A percentile compares a stretch with the other conserved stretches of the same genome.
Evolutionary conservation across 2,329 filamentous ascomycete genomes (phyloP).

Genomic region (Didymella glomerata): DNA sequence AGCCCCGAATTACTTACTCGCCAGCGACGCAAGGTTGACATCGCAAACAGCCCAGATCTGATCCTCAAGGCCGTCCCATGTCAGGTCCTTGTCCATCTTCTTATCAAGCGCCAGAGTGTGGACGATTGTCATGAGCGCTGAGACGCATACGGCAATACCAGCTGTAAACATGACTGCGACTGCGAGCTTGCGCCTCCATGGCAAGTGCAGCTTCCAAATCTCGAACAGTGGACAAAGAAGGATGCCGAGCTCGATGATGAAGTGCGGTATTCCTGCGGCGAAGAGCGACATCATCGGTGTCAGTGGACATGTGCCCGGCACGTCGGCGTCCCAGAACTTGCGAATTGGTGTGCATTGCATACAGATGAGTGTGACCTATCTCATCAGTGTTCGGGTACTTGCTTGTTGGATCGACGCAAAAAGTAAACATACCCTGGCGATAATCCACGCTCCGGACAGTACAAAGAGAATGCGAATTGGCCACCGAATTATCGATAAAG

Average conservation of each 20-base stretch:
- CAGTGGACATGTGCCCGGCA: constrained; percentile 28
- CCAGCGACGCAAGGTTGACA: constrained; percentile 34
- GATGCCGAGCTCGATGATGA: constrained; percentile 35
- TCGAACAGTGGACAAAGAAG: constrained; percentile 33
- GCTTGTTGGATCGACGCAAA: not conserved
- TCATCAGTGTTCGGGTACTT: constrained; percentile 1
- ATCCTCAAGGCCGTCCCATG: constrained; percentile 32
- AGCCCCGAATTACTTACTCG: constrained; percentile 19
- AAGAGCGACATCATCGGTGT: constrained; percentile 33
- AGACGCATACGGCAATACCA: constrained; percentile 31
- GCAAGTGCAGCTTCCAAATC: constrained; percentile 30
- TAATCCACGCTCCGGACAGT: constrained; percentile 27
- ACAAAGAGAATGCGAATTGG: constrained; percentile 30
- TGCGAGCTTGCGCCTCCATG: constrained; percentile 28
- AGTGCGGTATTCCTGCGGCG: constrained; percentile 29
- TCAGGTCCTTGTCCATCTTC: constrained; percentile 28
- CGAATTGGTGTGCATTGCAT: constrained; percentile 32
- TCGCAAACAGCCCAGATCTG: constrained; percentile 40
- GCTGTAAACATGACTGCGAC: constrained; percentile 34
- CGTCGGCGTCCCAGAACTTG: constrained; percentile 30
- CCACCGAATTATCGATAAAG: constrained; percentile 28
- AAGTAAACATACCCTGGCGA: constrained; percentile 24
- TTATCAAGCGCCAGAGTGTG: constrained; percentile 27
- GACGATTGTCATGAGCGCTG: constrained; percentile 31
- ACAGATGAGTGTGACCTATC: constrained; percentile 27